Evolutionary conservation across 2,329 filamentous ascomycete species (phyloP).

Genomic region (Harringtonia aguacate): DNA sequence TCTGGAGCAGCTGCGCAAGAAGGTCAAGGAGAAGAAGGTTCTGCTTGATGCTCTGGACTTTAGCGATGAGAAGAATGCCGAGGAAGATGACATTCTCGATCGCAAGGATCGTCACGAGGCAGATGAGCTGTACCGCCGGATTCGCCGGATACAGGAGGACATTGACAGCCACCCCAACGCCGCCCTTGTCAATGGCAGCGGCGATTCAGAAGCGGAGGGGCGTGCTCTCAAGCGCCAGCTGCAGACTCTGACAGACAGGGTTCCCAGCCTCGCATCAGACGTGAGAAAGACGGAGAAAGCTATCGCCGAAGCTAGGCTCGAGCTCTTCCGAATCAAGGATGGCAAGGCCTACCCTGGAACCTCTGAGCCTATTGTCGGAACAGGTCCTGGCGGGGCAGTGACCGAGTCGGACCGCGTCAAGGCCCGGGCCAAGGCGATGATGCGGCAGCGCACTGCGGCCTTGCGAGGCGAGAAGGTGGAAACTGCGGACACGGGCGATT

Average conservation of each 20-base stretch:
- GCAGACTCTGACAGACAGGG: conserved; percentile 76
- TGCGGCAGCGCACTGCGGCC: conserved; percentile 94
- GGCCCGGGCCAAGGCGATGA: conserved; percentile 91
- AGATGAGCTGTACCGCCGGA: conserved; percentile 86
- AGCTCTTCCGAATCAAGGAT: conserved; percentile 88
- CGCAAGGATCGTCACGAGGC: conserved; percentile 83
- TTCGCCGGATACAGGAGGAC: conserved; percentile 85
- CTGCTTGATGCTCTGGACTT: conserved; percentile 94
- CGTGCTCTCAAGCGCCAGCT: conserved; percentile 80
- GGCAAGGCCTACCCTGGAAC: conserved; percentile 83
- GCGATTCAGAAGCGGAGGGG: conserved; percentile 81
- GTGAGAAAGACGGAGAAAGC: conserved; percentile 84
- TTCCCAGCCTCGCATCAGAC: conserved; percentile 85
- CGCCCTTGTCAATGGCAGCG: conserved; percentile 50
- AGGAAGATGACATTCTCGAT: conserved; percentile 88
- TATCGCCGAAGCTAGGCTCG: conserved; percentile 83
- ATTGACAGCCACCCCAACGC: conserved; percentile 86
- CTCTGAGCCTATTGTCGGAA: conserved; percentile 74
- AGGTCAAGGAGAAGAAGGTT: conserved; percentile 87
- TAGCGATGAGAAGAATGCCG: conserved; percentile 76
- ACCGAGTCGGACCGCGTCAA: conserved; percentile 93
- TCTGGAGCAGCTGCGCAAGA: conserved; percentile 82
- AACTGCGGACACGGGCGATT: conserved; percentile 61
- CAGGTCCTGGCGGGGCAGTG: conserved; percentile 78
- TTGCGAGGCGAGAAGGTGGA: conserved; percentile 76